phyloP scores from a whole-genome alignment of 345 rosid genomes.

The Bruguiera parviflora region DNA sequence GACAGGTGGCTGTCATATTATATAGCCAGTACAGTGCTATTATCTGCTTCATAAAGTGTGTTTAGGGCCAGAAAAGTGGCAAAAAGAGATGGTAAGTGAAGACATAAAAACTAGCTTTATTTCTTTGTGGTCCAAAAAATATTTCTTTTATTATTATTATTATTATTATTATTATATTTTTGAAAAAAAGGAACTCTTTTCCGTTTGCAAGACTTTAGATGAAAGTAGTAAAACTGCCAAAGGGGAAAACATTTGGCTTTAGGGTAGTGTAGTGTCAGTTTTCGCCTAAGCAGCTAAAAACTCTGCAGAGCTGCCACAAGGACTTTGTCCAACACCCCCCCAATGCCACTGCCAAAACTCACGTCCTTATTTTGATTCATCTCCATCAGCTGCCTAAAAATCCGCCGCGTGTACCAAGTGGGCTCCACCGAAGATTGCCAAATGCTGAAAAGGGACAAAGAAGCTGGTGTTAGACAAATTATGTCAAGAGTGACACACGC shows the following conservation, averaged over 20 bases:
- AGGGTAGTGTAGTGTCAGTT: conserved; percentile 5
- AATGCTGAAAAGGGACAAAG: too few species aligned
- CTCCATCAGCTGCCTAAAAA: too few species aligned
- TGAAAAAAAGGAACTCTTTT: too few species aligned
- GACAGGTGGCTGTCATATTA: conserved; percentile 4
- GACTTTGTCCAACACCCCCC: conserved; percentile 9
- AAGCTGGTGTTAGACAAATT: too few species aligned
- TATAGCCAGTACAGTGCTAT: background rate
- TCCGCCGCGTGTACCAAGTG: too few species aligned
- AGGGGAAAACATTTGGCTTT: conserved; percentile 9
- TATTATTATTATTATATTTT: too few species aligned
- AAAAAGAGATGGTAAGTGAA: conserved; percentile 5
- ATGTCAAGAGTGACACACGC: background rate
- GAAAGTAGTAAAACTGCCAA: conserved; percentile 12
- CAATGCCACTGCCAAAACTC: too few species aligned
- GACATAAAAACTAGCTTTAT: conserved; percentile 1
- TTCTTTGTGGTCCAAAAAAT: background rate
- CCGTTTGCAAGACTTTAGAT: background rate
- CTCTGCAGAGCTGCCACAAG: conserved; percentile 25
- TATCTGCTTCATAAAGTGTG: background rate
- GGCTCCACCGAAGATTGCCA: too few species aligned
- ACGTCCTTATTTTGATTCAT: too few species aligned
- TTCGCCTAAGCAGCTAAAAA: conserved; percentile 33
- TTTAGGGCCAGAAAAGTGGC: background rate
- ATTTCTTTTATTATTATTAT: background rate